Conservation (phyloP, 257 asterid species). For the Nicotiana knightiana region DNA sequence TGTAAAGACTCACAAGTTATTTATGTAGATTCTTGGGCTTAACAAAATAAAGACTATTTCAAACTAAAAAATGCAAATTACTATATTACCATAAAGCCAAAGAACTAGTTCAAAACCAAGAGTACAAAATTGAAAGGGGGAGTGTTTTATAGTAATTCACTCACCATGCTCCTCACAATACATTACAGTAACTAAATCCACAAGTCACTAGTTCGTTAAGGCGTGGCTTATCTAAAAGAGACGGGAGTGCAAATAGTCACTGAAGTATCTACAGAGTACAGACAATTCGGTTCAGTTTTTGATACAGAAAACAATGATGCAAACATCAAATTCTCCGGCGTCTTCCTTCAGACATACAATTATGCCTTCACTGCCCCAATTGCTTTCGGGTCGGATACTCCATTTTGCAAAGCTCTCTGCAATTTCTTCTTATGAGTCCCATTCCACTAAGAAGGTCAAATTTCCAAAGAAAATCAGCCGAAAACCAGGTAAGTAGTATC, state of each 20-base stretch:
- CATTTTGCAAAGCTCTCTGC: constrained; percentile 14
- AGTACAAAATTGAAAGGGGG: no score
- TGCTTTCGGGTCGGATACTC: constrained; percentile 12
- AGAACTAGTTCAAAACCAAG: no score
- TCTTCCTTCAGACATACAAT: constrained; percentile 9
- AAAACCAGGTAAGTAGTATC: no score
- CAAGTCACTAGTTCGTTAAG: not conserved
- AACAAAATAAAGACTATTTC: no score
- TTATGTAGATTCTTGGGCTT: no score
- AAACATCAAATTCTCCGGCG: constrained; percentile 19
- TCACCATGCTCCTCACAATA: no score
- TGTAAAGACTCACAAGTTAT: no score
- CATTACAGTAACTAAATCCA: no score
- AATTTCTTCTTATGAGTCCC: constrained; percentile 19
- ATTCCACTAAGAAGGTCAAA: constrained; percentile 15
- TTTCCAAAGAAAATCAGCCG: constrained; percentile 10
- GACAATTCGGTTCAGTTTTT: not conserved
- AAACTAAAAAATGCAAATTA: no score
- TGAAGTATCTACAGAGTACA: not conserved
- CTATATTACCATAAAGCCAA: no score
- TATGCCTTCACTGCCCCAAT: constrained; percentile 13
- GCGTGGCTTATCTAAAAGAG: not conserved
- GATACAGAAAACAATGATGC: constrained; percentile 16
- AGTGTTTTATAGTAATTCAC: no score
- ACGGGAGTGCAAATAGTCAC: not conserved